Evolutionary conservation across 306 rosid genomes (phyloP).

Genomic region (Amphicarpaea edgeworthii): DNA sequence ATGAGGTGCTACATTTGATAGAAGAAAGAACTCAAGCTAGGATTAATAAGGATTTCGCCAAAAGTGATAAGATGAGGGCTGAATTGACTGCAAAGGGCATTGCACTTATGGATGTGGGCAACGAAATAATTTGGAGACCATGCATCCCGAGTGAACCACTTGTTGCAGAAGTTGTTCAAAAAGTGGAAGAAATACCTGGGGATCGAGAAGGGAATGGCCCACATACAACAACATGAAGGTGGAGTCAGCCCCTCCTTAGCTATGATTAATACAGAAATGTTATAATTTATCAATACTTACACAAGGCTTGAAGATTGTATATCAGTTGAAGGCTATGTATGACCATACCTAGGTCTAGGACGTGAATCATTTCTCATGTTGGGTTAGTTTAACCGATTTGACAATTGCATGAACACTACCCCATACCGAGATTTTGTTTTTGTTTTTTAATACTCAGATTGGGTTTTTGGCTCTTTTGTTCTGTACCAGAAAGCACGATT

Average conservation of each 20-base stretch:
- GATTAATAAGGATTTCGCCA: slow-evolving; percentile 70
- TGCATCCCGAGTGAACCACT: slow-evolving; percentile 59
- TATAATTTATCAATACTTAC: slow-evolving; percentile 43
- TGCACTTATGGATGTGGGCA: slow-evolving; percentile 89
- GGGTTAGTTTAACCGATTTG: slow-evolving; percentile 28
- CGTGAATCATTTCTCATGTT: neutral
- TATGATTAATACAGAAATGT: slow-evolving; percentile 42
- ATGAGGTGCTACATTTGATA: slow-evolving; percentile 65
- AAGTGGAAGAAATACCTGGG: slow-evolving; percentile 28
- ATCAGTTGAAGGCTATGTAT: slow-evolving; percentile 19
- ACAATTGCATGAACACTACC: slow-evolving; percentile 5
- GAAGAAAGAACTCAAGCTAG: slow-evolving; percentile 86
- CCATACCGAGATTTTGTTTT: neutral
- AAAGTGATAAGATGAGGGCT: slow-evolving; percentile 78
- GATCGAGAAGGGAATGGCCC: slow-evolving; percentile 47
- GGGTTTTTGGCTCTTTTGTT: slow-evolving; percentile 1
- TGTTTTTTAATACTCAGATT: neutral
- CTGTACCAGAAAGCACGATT: neutral
- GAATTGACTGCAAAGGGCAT: slow-evolving; percentile 78
- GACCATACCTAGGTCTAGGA: slow-evolving; percentile 20
- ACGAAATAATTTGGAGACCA: slow-evolving; percentile 84
- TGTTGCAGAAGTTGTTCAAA: slow-evolving; percentile 44
- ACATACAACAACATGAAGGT: slow-evolving; percentile 35
- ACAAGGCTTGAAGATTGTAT: slow-evolving; percentile 34
- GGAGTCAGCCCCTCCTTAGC: slow-evolving; percentile 18